These are phyloP conservation scores for Sporothrix dimorphospora DNA, from an alignment of 2,329 filamentous ascomycete species.

Conservation along the genomic window DNA sequence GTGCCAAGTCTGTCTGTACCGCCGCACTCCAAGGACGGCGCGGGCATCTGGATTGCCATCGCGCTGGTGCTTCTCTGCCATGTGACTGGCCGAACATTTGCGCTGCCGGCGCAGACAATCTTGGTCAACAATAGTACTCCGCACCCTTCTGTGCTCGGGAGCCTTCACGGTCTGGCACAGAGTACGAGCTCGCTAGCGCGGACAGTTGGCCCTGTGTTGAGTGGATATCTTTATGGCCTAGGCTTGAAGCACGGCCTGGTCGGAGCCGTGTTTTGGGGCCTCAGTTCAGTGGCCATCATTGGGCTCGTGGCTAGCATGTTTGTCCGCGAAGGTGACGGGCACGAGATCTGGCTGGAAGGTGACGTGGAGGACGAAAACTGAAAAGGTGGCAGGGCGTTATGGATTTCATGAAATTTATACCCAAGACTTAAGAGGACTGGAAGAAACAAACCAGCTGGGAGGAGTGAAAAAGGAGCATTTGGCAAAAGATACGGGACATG, in stretches of 20 bases:
- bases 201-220: slow-evolving; percentile 62
- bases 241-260: slow-evolving; percentile 61
- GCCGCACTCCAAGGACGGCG: slow-evolving; percentile 57
- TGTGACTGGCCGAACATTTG: slow-evolving; percentile 73
- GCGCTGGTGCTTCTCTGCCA: slow-evolving; percentile 66
- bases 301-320: slow-evolving; percentile 54
- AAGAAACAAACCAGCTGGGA: background rate
- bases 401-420: background rate
- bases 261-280: slow-evolving; percentile 61
- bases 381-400: background rate
- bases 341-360: slow-evolving; percentile 66
- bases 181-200: slow-evolving; percentile 61
- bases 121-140: slow-evolving; percentile 64
- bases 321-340: slow-evolving; percentile 64
- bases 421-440: slow-evolving; percentile 31
- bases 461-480: background rate
- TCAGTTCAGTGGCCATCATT: slow-evolving; percentile 54
- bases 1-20: slow-evolving; percentile 59
- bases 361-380: slow-evolving; percentile 53
- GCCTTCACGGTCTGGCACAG: slow-evolving; percentile 61
- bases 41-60: slow-evolving; percentile 67
- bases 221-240: slow-evolving; percentile 63
- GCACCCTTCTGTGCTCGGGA: slow-evolving; percentile 59
- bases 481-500: background rate
- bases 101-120: slow-evolving; percentile 61